Evolutionary conservation across 1,139 yeast genomes (phyloP).

Genomic region (Diutina ranongensis): DNA sequence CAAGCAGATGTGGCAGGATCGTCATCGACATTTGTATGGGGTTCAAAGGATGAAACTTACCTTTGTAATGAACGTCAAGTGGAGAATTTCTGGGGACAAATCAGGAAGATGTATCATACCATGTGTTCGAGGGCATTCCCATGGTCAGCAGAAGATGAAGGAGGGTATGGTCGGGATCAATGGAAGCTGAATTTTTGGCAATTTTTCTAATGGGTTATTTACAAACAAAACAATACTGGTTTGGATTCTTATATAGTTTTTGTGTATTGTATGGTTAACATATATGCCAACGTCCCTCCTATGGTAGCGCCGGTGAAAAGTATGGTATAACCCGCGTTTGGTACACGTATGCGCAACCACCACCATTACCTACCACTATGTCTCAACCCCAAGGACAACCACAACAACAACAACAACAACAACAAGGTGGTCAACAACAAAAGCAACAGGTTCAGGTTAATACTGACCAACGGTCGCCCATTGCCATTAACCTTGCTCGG

Average conservation of each 20-base stretch:
- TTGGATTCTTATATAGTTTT: too few relatives aligned
- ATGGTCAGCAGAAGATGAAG: background rate
- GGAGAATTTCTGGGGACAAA: slow-evolving; percentile 4
- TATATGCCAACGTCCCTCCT: too few relatives aligned
- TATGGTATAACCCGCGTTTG: too few relatives aligned
- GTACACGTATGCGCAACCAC: background rate
- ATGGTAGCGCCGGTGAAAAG: background rate
- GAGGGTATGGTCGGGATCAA: background rate
- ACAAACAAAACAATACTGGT: too few relatives aligned
- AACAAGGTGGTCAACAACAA: background rate
- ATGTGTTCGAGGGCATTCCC: background rate
- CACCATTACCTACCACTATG: background rate
- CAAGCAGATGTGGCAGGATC: background rate
- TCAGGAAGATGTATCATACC: background rate
- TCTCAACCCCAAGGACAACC: background rate
- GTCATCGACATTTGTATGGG: background rate
- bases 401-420: background rate
- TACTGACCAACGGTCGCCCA: slow-evolving; percentile 13
- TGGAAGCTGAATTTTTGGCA: background rate
- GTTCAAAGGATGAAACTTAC: background rate
- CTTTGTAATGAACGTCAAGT: background rate
- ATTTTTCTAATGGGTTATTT: too few relatives aligned
- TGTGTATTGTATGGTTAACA: too few relatives aligned
- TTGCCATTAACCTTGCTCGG: slow-evolving; percentile 55
- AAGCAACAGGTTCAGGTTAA: slow-evolving; percentile 5